A percentile compares a stretch with the other conserved stretches of the same genome.
Evolutionary conservation across 148 eudicot genomes (phyloP).

Genomic region (Rheum nobile): DNA sequence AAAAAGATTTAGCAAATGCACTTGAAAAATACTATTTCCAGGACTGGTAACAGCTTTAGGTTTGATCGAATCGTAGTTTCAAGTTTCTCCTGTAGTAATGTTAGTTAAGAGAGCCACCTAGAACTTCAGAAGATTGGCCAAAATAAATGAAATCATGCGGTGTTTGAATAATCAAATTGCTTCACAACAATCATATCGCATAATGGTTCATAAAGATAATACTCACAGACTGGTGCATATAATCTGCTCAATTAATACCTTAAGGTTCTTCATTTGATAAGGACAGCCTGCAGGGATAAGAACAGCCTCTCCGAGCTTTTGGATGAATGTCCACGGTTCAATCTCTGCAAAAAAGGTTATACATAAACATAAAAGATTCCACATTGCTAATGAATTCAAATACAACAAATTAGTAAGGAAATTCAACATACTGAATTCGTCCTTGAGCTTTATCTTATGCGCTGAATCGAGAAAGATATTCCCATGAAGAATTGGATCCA

Average conservation of each 20-base stretch:
- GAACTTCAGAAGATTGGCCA: neutral
- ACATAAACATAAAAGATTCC: neutral
- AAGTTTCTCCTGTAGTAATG: too few relatives aligned
- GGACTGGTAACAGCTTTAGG: neutral
- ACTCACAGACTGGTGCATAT: too few relatives aligned
- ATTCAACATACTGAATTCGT: slow-evolving; percentile 60
- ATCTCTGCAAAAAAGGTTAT: slow-evolving; percentile 31
- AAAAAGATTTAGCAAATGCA: neutral
- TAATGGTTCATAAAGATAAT: neutral
- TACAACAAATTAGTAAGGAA: neutral
- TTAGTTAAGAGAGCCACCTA: neutral
- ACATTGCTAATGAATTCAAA: neutral
- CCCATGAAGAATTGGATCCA: slow-evolving; percentile 75
- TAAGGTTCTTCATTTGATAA: slow-evolving; percentile 62
- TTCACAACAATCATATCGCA: neutral
- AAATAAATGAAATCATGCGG: neutral
- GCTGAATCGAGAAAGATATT: slow-evolving; percentile 53
- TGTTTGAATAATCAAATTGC: neutral
- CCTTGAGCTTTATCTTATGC: slow-evolving; percentile 75
- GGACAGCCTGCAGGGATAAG: slow-evolving; percentile 95
- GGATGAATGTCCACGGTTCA: slow-evolving; percentile 91
- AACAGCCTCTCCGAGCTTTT: slow-evolving; percentile 87
- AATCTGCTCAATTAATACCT: slow-evolving; percentile 28
- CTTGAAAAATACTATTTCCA: neutral
- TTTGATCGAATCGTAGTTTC: neutral